A percentile compares a stretch with the other conserved stretches of the same genome.
phyloP scores from a whole-genome alignment of 495 filamentous ascomycete genomes.

The Penicillium antarcticum region DNA sequence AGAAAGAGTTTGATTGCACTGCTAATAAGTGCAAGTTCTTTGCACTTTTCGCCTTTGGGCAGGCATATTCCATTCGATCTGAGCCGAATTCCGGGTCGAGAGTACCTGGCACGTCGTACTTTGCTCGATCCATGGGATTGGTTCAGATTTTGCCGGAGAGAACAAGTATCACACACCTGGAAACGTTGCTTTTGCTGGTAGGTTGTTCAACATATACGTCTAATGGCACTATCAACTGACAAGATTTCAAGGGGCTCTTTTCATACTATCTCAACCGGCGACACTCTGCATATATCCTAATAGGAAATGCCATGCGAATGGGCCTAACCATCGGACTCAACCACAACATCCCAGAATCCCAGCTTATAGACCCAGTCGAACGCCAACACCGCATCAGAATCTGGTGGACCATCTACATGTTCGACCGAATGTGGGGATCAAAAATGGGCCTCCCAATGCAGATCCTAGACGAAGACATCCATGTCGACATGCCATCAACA shows the following conservation, averaged over 20 bases:
- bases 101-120: conserved; percentile 43
- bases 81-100: conserved; percentile 32
- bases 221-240: not conserved
- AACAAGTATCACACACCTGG: conserved; percentile 41
- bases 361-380: conserved; percentile 41
- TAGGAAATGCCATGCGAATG: conserved; percentile 42
- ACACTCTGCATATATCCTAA: conserved; percentile 39
- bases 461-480: conserved; percentile 46
- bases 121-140: conserved; percentile 40
- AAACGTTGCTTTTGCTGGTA: conserved; percentile 39
- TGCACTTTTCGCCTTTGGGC: conserved; percentile 42
- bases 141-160: conserved; percentile 41
- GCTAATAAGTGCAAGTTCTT: conserved; percentile 44
- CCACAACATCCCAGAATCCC: conserved; percentile 46
- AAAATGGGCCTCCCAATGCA: conserved; percentile 45
- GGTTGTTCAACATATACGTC: not conserved
- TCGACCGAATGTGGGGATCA: conserved; percentile 47
- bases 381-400: conserved; percentile 44
- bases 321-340: conserved; percentile 43
- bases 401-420: conserved; percentile 49
- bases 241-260: conserved; percentile 32
- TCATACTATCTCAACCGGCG: conserved; percentile 46
- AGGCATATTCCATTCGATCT: conserved; percentile 39
- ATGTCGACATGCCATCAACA: conserved; percentile 41
- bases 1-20: conserved; percentile 29